phyloP scores from a whole-genome alignment of 1,139 yeast species.

The Hyphopichia wangnamkhiaoensis region DNA sequence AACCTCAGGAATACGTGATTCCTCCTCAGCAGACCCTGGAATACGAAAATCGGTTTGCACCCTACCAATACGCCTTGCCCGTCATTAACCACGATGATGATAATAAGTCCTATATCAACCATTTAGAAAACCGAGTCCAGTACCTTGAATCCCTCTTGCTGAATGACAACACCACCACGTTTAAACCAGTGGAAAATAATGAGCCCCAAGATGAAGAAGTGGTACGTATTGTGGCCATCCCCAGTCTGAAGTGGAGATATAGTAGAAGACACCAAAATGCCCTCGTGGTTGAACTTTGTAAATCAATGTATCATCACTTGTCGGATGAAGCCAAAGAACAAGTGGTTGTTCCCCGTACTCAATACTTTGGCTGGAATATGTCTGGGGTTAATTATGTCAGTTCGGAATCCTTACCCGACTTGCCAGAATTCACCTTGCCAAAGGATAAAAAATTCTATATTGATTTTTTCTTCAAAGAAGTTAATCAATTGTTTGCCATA shows the following conservation, averaged over 20 bases:
- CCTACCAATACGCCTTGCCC: slow-evolving; percentile 21
- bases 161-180: slow-evolving; percentile 15
- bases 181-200: slow-evolving; percentile 14
- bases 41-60: background rate
- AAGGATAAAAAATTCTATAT: slow-evolving; percentile 21
- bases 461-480: slow-evolving; percentile 47
- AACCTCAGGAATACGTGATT: background rate
- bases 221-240: slow-evolving; percentile 20
- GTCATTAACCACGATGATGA: slow-evolving; percentile 14
- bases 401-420: slow-evolving; percentile 39
- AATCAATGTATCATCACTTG: slow-evolving; percentile 36
- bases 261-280: slow-evolving; percentile 51
- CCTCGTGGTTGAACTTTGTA: slow-evolving; percentile 49
- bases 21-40: no score
- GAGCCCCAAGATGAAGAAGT: slow-evolving; percentile 21
- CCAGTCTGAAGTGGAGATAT: slow-evolving; percentile 50
- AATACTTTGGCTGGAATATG: slow-evolving; percentile 69
- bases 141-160: slow-evolving; percentile 38
- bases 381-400: slow-evolving; percentile 55
- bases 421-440: slow-evolving; percentile 25
- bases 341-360: slow-evolving; percentile 54
- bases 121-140: slow-evolving; percentile 43
- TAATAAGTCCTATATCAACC: slow-evolving; percentile 24
- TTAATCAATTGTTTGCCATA: slow-evolving; percentile 57
- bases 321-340: slow-evolving; percentile 37